Conservation (phyloP, 2,329 filamentous ascomycete species). For the Colletotrichum chlorophyti region DNA sequence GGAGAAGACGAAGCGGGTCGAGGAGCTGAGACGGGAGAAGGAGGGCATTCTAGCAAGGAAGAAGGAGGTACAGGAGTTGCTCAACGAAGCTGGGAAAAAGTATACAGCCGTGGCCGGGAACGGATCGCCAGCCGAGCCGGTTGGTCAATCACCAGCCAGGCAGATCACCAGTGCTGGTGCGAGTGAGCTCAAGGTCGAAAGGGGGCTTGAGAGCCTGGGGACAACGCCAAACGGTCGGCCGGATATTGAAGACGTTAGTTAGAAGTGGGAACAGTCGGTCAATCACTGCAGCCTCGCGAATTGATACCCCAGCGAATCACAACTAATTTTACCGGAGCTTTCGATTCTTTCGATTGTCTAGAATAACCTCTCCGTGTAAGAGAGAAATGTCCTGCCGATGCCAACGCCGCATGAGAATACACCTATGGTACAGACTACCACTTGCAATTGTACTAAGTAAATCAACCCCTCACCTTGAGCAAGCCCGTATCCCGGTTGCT, state of each 20-base stretch:
- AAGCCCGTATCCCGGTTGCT: neutral
- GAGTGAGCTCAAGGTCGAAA: constrained; percentile 39
- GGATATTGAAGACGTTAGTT: constrained; percentile 36
- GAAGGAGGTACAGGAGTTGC: constrained; percentile 77
- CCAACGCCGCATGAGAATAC: constrained; percentile 36
- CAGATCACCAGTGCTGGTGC: constrained; percentile 24
- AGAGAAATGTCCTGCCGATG: constrained; percentile 33
- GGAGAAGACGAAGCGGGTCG: constrained; percentile 67
- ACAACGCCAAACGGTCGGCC: constrained; percentile 46
- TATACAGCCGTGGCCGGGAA: constrained; percentile 53
- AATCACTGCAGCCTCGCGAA: neutral
- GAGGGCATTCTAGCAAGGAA: constrained; percentile 72
- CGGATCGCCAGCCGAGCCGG: constrained; percentile 4
- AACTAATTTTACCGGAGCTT: constrained; percentile 12
- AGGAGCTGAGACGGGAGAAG: constrained; percentile 73
- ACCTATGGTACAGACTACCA: constrained; percentile 37
- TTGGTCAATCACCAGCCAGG: constrained; percentile 26
- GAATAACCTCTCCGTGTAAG: constrained; percentile 30
- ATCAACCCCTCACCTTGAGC: constrained; percentile 17
- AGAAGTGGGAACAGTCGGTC: neutral
- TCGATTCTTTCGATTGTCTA: constrained; percentile 30
- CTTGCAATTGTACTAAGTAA: constrained; percentile 30
- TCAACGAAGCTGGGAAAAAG: constrained; percentile 80
- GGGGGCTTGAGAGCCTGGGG: constrained; percentile 56
- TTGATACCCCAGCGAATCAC: constrained; percentile 32